phyloP scores from a whole-genome alignment of 257 asterid species.

The Pogostemon cablin region DNA sequence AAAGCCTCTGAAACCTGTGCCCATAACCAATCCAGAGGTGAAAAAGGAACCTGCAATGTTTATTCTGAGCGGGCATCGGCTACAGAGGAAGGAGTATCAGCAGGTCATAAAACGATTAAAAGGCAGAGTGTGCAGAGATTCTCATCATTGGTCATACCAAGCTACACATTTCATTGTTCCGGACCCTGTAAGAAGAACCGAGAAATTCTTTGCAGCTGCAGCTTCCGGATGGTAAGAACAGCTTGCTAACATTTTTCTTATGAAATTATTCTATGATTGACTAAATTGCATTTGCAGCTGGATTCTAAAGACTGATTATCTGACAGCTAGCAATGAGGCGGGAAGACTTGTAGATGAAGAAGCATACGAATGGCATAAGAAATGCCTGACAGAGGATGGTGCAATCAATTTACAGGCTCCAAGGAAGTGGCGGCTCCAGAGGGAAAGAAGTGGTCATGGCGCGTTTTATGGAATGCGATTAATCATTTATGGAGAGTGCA shows the following conservation, averaged over 20 bases:
- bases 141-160: slow-evolving; percentile 95
- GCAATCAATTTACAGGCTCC: slow-evolving; percentile 95
- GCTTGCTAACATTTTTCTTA: not conserved
- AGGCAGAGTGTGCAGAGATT: slow-evolving; percentile 83
- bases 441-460: slow-evolving; percentile 89
- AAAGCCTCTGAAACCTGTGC: slow-evolving; percentile 30
- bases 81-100: slow-evolving; percentile 88
- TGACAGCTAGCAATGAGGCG: slow-evolving; percentile 77
- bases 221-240: slow-evolving; percentile 89
- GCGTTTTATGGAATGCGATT: slow-evolving; percentile 86
- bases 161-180: slow-evolving; percentile 94
- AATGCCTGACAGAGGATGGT: slow-evolving; percentile 83
- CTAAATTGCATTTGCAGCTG: slow-evolving; percentile 64
- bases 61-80: slow-evolving; percentile 77
- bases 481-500: slow-evolving; percentile 81
- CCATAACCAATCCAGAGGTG: slow-evolving; percentile 29
- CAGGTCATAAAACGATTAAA: slow-evolving; percentile 63
- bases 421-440: slow-evolving; percentile 83
- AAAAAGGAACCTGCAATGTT: slow-evolving; percentile 60
- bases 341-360: slow-evolving; percentile 74
- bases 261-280: slow-evolving; percentile 9
- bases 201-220: slow-evolving; percentile 93
- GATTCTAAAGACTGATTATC: slow-evolving; percentile 87
- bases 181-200: slow-evolving; percentile 85
- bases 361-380: slow-evolving; percentile 83